Evolutionary conservation across 2,329 filamentous ascomycete genomes (phyloP).

Genomic region (Botrytis aclada): DNA sequence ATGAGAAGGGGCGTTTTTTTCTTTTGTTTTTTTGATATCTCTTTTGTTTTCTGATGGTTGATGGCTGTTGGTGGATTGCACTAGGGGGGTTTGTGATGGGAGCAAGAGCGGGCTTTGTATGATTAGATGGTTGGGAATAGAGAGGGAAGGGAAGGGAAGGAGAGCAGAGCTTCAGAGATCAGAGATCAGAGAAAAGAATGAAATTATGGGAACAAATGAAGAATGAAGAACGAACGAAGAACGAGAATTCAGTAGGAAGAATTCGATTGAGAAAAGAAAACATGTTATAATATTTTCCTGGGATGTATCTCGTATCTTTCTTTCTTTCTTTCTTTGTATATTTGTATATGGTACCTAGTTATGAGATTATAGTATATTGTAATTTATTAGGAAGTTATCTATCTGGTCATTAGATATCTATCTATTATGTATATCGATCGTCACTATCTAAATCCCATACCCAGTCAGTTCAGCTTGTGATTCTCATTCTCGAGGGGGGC

Average conservation of each 20-base stretch:
- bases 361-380: neutral
- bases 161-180: neutral
- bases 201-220: neutral
- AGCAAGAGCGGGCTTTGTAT: neutral
- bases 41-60: neutral
- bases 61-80: neutral
- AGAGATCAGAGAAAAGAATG: neutral
- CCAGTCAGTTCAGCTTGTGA: too few species aligned
- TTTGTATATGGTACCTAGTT: neutral
- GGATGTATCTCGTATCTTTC: neutral
- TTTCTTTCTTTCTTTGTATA: neutral
- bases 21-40: neutral
- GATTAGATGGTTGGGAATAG: neutral
- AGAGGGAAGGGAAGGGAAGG: neutral
- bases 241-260: neutral
- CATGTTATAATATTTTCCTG: neutral
- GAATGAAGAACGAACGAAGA: neutral
- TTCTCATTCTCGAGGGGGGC: too few species aligned
- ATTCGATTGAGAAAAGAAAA: neutral
- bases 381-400: neutral
- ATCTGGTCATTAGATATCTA: too few species aligned
- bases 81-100: neutral
- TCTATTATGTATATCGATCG: too few species aligned
- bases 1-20: slow-evolving; percentile 4
- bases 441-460: too few species aligned